Conservation (phyloP, 805 yeast genomes). For the Candida germanica region DNA sequence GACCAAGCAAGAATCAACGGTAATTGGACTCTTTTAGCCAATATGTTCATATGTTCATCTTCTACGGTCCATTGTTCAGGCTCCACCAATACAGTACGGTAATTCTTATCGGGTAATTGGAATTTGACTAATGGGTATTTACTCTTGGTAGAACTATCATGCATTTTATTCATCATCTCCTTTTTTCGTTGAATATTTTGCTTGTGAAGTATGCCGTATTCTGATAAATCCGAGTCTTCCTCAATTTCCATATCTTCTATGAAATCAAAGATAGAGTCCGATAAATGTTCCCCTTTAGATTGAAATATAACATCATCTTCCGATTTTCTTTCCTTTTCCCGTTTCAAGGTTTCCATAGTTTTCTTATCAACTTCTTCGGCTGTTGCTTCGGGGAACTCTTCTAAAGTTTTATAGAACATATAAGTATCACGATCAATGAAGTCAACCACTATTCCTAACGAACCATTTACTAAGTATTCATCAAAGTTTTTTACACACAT, state of each 20-base stretch:
- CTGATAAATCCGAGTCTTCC: constrained; percentile 6
- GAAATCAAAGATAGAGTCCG: constrained; percentile 51
- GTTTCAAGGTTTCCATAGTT: constrained; percentile 5
- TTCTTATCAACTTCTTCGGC: constrained; percentile 18
- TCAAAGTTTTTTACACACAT: constrained; percentile 80
- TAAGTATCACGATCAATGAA: constrained; percentile 45
- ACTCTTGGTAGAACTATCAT: constrained; percentile 43
- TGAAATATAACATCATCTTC: constrained; percentile 13
- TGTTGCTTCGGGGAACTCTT: constrained; percentile 17
- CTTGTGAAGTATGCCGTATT: constrained; percentile 12
- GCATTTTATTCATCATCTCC: constrained; percentile 40
- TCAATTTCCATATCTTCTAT: constrained; percentile 20
- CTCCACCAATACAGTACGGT: constrained; percentile 72
- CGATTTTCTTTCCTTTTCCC: constrained; percentile 16
- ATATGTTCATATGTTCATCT: constrained; percentile 63
- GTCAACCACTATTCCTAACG: constrained; percentile 66
- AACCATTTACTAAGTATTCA: constrained; percentile 71
- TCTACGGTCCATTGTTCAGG: constrained; percentile 82
- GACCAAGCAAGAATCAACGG: constrained; percentile 97
- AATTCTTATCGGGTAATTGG: constrained; percentile 60
- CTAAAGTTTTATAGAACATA: constrained; percentile 19
- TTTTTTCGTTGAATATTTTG: constrained; percentile 48
- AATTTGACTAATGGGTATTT: constrained; percentile 78
- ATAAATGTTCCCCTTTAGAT: constrained; percentile 17
- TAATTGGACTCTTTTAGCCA: constrained; percentile 74